Base-by-base conservation (phyloP, 2,329 filamentous ascomycete species). In the Talaromyces sp. region DNA sequence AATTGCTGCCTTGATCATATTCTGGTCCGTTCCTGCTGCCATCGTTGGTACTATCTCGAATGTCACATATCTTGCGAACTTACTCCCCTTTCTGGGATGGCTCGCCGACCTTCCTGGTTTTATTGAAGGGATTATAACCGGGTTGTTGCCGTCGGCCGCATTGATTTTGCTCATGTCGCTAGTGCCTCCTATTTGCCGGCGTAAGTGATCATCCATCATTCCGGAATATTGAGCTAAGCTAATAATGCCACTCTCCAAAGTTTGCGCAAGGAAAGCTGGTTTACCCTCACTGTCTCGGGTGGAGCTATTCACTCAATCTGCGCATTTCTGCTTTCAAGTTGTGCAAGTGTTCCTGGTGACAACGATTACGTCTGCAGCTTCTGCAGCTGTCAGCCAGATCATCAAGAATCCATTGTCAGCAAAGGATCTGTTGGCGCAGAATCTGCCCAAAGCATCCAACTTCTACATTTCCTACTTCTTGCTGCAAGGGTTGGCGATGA, bases 381-480 rank as follows among this genome's bases (percentile, higher is more conserved):
- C 92, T 0, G 84, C 89, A 0, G 86, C 91, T 0, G 82, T 86
- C 0, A 78, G 84, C 23, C 75, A 88, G 48, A 88, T 96, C 57
- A 79, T 87, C 25, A 67, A 88, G 1, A 73, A 91, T 46, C 92
- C 92, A 0, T 75, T 82, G 8, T 81, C 81, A 0, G 84, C 85
- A 5, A 87, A 91, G 0, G 79, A 79, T 11, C 79, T 95, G 5
- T 81, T 96, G 9, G 88, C 92, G 0, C 72, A 83, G 44, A 89
- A 91, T 66, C 80, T 99, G 2, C 95, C 95, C 18, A 90, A 88
- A 67, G 88, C 92, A 0, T 93, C 92, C 64, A 98, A 96, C 76
- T 96, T 97, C 72, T 99, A 97, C 76, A 89, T 98, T 14, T 92
- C 89, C 0, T 99, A 97, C 79, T 96, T 98, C 69, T 85, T 98